Evolutionary conservation across 129 eudicot species (phyloP).

Genomic region (Saposhnikovia divaricata): DNA sequence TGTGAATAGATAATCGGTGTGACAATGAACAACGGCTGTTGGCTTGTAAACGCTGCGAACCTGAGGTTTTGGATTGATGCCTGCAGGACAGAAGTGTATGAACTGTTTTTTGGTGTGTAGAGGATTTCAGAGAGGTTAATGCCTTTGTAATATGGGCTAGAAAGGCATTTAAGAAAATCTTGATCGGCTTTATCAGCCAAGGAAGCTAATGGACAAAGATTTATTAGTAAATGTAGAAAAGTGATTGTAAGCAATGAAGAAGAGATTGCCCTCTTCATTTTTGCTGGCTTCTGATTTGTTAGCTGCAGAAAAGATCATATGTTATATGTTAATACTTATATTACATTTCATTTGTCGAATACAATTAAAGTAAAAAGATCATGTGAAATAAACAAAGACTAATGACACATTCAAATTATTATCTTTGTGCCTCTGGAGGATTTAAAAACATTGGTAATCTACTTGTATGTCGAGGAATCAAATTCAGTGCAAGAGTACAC

Average conservation of each 20-base stretch:
- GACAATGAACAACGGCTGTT: constrained; percentile 10
- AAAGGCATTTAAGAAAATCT: not conserved
- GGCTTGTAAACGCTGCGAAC: not conserved
- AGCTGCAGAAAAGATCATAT: not conserved
- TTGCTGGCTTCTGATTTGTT: not conserved
- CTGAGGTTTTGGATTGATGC: constrained; percentile 18
- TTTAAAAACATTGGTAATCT: not conserved
- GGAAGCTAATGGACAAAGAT: not conserved
- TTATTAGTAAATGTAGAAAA: not conserved
- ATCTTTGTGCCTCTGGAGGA: not conserved
- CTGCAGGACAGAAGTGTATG: constrained; percentile 5
- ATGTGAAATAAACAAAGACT: not conserved
- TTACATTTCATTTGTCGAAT: not conserved
- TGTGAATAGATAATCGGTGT: constrained; percentile 13
- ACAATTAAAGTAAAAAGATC: not conserved
- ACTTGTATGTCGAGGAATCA: not conserved
- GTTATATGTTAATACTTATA: not conserved
- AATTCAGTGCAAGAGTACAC: not conserved
- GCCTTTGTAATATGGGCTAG: not conserved
- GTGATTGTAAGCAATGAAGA: not conserved
- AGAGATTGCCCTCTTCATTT: not conserved
- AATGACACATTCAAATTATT: not conserved
- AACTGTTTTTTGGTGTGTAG: constrained; percentile 7
- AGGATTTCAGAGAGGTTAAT: not conserved
- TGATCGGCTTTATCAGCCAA: not conserved